Conservation (phyloP, 352 stramenopile genomes). For the Globisporangium emineosum region DNA sequence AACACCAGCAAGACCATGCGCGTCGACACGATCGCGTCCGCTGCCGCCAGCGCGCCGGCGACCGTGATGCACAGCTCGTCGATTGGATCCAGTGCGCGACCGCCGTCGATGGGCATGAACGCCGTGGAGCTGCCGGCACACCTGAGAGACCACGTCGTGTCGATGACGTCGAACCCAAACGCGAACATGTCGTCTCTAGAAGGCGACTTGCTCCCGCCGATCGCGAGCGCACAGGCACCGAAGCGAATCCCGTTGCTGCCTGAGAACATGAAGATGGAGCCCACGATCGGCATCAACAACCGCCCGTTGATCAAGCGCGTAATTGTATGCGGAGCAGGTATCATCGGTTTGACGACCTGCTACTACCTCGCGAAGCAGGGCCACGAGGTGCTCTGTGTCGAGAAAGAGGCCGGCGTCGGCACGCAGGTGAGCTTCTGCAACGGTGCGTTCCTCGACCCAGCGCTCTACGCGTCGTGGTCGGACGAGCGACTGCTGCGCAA, state of each 20-base stretch:
- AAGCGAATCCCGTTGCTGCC: constrained; percentile 59
- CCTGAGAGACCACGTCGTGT: constrained; percentile 54
- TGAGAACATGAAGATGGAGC: constrained; percentile 70
- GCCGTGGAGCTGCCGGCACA: constrained; percentile 51
- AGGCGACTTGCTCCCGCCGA: constrained; percentile 54
- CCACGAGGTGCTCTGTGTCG: constrained; percentile 84
- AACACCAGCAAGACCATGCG: constrained; percentile 12
- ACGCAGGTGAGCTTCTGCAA: constrained; percentile 84
- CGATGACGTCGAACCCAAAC: constrained; percentile 12
- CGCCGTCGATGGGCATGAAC: constrained; percentile 18
- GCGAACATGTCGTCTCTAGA: constrained; percentile 21
- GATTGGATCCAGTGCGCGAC: constrained; percentile 8
- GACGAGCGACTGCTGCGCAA: constrained; percentile 66
- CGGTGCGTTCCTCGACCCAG: constrained; percentile 77
- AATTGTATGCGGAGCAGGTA: constrained; percentile 83
- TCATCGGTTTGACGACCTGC: constrained; percentile 81
- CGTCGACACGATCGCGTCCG: constrained; percentile 19
- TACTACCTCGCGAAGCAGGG: constrained; percentile 85
- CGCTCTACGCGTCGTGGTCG: constrained; percentile 80
- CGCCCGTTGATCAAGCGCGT: constrained; percentile 70
- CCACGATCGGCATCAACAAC: constrained; percentile 50
- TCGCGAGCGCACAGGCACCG: constrained; percentile 47
- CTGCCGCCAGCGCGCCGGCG: background rate
- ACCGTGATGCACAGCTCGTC: constrained; percentile 14
- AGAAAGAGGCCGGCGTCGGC: constrained; percentile 75